phyloP scores from a whole-genome alignment of 495 filamentous ascomycete species.

The Alectoria sarmentosa region DNA sequence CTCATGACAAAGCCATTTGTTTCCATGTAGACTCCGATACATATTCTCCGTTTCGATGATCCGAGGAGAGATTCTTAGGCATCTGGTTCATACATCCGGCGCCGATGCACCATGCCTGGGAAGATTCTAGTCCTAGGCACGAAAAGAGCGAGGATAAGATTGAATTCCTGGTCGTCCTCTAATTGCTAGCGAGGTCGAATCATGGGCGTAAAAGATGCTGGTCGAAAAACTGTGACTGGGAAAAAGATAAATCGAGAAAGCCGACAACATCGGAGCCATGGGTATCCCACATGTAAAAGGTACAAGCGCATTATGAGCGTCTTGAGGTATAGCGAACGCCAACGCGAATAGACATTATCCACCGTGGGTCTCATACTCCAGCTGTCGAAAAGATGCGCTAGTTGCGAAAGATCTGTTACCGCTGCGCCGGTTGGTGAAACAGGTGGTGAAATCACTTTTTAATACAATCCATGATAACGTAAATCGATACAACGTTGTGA shows the following conservation, averaged over 20 bases:
- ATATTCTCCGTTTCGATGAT: neutral
- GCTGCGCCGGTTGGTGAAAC: neutral
- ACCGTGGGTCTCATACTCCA: slow-evolving; percentile 8
- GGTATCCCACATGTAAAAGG: slow-evolving; percentile 7
- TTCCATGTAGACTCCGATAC: slow-evolving; percentile 1
- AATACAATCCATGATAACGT: slow-evolving; percentile 16
- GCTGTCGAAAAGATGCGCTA: neutral
- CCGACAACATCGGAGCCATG: slow-evolving; percentile 2
- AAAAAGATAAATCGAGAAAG: neutral
- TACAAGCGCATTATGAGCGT: slow-evolving; percentile 1
- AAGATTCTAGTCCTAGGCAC: neutral
- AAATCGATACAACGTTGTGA: neutral
- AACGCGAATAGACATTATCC: slow-evolving; percentile 15
- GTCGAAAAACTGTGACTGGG: neutral
- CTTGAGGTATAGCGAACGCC: slow-evolving; percentile 14
- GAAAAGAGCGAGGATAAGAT: neutral
- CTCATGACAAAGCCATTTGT: slow-evolving; percentile 5
- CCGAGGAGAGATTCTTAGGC: neutral
- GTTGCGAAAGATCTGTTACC: neutral
- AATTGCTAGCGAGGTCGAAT: neutral
- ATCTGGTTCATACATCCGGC: neutral
- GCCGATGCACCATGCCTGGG: neutral
- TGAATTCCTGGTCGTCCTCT: neutral
- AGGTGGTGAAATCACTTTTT: slow-evolving; percentile 16
- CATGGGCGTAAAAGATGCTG: slow-evolving; percentile 4